Evolutionary conservation across 1,284 basidiomycete species (phyloP).

Genomic region (Irpex sp.): DNA sequence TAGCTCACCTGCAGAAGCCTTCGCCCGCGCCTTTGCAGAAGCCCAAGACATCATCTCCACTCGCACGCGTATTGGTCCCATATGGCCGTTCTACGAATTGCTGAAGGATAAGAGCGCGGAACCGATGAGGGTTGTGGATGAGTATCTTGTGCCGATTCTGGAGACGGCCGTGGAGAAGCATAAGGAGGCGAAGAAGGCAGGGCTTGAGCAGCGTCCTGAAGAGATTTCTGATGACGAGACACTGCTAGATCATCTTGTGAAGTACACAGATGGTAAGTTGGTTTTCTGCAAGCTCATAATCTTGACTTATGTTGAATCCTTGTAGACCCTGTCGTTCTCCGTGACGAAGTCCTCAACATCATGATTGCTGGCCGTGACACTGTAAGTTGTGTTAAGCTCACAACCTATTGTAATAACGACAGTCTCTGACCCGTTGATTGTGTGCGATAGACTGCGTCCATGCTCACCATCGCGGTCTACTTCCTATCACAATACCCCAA

Average conservation of each 20-base stretch:
- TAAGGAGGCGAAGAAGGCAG: conserved; percentile 16
- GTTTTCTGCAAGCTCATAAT: neutral
- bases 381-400: conserved; percentile 18
- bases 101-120: conserved; percentile 32
- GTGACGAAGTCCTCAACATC: conserved; percentile 39
- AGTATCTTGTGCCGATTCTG: conserved; percentile 42
- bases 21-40: conserved; percentile 35
- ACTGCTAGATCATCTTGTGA: conserved; percentile 37
- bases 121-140: conserved; percentile 37
- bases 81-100: conserved; percentile 41
- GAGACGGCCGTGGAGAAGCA: conserved; percentile 32
- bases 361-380: conserved; percentile 41
- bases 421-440: neutral
- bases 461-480: conserved; percentile 38
- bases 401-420: too few species aligned
- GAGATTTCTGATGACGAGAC: conserved; percentile 26
- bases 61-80: conserved; percentile 31
- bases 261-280: conserved; percentile 24
- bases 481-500: conserved; percentile 37
- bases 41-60: conserved; percentile 31
- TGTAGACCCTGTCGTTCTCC: conserved; percentile 22
- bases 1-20: conserved; percentile 24
- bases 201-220: conserved; percentile 5
- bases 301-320: neutral
- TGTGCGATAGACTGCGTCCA: conserved; percentile 28